Conservation (phyloP, 352 stramenopile genomes). For the Phytopythium boreale region DNA sequence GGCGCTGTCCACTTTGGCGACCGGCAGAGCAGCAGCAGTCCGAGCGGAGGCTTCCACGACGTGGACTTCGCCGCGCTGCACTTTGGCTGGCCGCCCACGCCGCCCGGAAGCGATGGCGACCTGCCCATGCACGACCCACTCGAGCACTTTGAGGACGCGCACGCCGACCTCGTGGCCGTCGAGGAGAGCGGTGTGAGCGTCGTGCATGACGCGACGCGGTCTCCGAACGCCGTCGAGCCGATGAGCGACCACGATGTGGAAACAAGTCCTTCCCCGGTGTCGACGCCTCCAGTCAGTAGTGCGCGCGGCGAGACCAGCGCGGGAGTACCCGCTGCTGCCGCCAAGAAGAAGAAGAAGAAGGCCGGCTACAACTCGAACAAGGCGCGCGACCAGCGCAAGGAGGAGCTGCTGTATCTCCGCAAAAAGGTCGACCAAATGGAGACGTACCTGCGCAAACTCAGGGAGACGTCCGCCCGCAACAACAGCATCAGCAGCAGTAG, state of each 20-base stretch:
- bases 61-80: neutral
- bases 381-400: constrained; percentile 53
- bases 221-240: neutral
- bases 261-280: constrained; percentile 10
- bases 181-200: neutral
- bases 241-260: constrained; percentile 9
- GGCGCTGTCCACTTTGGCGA: neutral
- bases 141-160: neutral
- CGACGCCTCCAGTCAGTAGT: constrained; percentile 19
- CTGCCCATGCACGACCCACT: neutral
- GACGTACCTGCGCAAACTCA: constrained; percentile 28
- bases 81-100: neutral
- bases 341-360: constrained; percentile 38
- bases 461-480: constrained; percentile 18
- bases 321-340: constrained; percentile 13
- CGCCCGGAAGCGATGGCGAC: neutral
- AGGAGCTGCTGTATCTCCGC: constrained; percentile 68
- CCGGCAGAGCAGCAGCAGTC: neutral
- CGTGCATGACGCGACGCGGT: neutral
- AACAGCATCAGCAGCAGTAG: constrained; percentile 12
- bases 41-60: neutral
- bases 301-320: constrained; percentile 5
- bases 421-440: constrained; percentile 56
- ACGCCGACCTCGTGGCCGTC: neutral
- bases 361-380: constrained; percentile 51